Conservation (phyloP, 176 grass and related monocot genomes). For the Lolium rigidum region DNA sequence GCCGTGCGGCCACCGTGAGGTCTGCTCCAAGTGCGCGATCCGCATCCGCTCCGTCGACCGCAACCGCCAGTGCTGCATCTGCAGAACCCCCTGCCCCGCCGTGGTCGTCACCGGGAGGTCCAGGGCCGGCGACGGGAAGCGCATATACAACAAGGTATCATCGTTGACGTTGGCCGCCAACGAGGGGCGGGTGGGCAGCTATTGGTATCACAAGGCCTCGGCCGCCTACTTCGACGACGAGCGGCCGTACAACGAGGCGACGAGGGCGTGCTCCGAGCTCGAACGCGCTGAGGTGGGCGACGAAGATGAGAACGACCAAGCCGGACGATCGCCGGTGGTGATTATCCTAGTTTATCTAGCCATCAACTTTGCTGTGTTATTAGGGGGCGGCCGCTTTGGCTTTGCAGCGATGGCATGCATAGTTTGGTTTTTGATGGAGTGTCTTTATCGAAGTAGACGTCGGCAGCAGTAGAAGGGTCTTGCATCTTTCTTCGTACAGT, state of each 20-base stretch:
- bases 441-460: too few relatives aligned
- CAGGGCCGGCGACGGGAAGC: not conserved
- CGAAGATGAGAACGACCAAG: not conserved
- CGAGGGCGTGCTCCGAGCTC: not conserved
- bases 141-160: not conserved
- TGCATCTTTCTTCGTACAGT: too few relatives aligned
- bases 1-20: not conserved
- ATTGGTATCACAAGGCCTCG: not conserved
- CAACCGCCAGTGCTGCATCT: slow-evolving; percentile 14
- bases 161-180: too few relatives aligned
- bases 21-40: not conserved
- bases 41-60: not conserved
- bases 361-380: too few relatives aligned
- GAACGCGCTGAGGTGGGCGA: not conserved
- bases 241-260: not conserved
- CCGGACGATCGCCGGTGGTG: not conserved
- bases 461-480: too few relatives aligned
- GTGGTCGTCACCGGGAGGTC: not conserved
- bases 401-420: too few relatives aligned
- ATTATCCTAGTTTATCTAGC: not conserved
- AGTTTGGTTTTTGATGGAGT: too few relatives aligned
- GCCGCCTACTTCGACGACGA: too few relatives aligned
- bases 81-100: not conserved
- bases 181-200: not conserved
- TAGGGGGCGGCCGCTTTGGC: too few relatives aligned